Percentiles rank a stretch among this genome's conserved stretches.
Evolutionary conservation across 495 filamentous ascomycete genomes (phyloP).

Genomic region (Clohesyomyces aquaticus): DNA sequence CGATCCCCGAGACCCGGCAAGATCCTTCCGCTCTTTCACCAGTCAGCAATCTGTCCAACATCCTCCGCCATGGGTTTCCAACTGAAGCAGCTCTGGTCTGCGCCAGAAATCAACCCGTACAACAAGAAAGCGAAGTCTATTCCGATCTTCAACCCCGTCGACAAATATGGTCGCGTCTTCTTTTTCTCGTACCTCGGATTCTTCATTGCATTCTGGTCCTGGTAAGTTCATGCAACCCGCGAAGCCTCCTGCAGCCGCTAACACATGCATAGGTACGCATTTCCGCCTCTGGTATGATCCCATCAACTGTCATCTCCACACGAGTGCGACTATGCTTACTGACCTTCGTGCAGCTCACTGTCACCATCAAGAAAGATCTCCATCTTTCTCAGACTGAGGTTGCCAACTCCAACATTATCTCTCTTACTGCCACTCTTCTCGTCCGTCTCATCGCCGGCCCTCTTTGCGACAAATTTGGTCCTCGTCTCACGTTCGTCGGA

Average conservation of each 20-base stretch:
- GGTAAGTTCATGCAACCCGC: constrained; percentile 48
- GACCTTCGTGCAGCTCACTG: constrained; percentile 34
- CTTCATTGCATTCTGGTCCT: constrained; percentile 93
- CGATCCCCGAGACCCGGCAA: constrained; percentile 1
- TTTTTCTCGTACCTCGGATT: constrained; percentile 62
- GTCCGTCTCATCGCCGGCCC: constrained; percentile 83
- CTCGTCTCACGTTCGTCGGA: constrained; percentile 72
- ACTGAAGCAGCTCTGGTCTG: constrained; percentile 38
- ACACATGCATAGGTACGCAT: constrained; percentile 45
- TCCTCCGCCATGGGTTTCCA: constrained; percentile 33
- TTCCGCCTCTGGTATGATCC: constrained; percentile 47
- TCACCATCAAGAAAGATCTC: constrained; percentile 63
- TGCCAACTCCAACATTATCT: constrained; percentile 91
- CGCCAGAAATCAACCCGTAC: constrained; percentile 50
- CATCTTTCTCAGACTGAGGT: constrained; percentile 70
- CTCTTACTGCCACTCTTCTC: constrained; percentile 77
- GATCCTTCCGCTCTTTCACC: neutral
- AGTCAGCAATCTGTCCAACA: neutral
- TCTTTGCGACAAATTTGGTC: constrained; percentile 81
- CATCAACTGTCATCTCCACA: neutral
- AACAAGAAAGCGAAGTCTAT: constrained; percentile 47
- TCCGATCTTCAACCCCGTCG: constrained; percentile 38
- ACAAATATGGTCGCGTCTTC: constrained; percentile 42
- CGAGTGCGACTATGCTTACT: constrained; percentile 1
- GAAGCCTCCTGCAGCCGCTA: neutral